These are phyloP conservation scores for Tricholoma hemisulphureum DNA, from an alignment of 768 basidiomycete species.

Conservation along the genomic window DNA sequence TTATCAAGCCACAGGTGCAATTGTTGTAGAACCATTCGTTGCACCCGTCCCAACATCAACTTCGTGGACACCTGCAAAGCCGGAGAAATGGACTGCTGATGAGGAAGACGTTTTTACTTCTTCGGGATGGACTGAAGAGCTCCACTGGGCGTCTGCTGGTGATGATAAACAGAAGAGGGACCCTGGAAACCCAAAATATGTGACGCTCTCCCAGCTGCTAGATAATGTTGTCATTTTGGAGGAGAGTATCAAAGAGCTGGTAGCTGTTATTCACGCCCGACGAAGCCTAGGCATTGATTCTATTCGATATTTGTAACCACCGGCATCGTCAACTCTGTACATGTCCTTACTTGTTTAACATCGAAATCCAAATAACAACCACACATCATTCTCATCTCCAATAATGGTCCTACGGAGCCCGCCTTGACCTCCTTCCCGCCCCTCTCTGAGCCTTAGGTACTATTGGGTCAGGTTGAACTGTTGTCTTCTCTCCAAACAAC, in stretches of 20 bases:
- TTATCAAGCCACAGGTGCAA: slow-evolving; percentile 73
- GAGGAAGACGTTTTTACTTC: slow-evolving; percentile 75
- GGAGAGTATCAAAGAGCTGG: slow-evolving; percentile 91
- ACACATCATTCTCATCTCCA: too few species aligned
- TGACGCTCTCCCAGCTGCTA: slow-evolving; percentile 80
- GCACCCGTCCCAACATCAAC: slow-evolving; percentile 58
- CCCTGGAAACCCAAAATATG: slow-evolving; percentile 33
- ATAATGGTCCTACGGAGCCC: not conserved
- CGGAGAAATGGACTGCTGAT: slow-evolving; percentile 50
- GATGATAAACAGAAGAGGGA: slow-evolving; percentile 29
- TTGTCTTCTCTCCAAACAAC: slow-evolving; percentile 47
- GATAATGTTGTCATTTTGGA: slow-evolving; percentile 95
- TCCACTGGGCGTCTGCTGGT: slow-evolving; percentile 16
- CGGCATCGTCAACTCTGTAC: too few species aligned
- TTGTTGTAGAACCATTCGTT: slow-evolving; percentile 68
- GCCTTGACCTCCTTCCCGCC: slow-evolving; percentile 34
- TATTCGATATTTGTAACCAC: slow-evolving; percentile 64
- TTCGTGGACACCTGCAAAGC: slow-evolving; percentile 61
- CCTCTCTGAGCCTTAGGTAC: slow-evolving; percentile 26
- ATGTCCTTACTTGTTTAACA: not conserved
- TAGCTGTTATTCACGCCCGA: slow-evolving; percentile 80
- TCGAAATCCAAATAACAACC: too few species aligned
- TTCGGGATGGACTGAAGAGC: slow-evolving; percentile 29
- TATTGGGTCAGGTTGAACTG: slow-evolving; percentile 18
- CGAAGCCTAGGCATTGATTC: slow-evolving; percentile 83